Base-by-base conservation (phyloP, 768 basidiomycete species). In the Polyporus arcularius region DNA sequence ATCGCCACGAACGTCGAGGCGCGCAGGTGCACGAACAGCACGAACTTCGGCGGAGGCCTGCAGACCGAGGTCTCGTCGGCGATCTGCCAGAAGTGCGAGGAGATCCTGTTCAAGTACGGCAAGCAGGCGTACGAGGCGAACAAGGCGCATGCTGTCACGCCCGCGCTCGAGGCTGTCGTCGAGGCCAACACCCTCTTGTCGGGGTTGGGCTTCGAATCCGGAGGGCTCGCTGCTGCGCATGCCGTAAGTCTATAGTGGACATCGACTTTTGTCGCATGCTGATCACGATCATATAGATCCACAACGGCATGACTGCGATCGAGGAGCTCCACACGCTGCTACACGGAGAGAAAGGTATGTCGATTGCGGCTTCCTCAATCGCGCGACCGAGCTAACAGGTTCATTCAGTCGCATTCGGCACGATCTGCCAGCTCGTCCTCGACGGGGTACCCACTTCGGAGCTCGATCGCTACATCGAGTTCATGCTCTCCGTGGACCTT, bases 1-100 rank as follows among this genome's bases (percentile, higher is more conserved):
- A 55, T 73, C 61, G 72, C 72, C 45, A 73, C 72, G 50, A 70
- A 73, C 66, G 65, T 71, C 67, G 72, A 73, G 61, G 72, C 72
- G 38, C 65, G 65, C 35, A 48, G 52, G 21, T 62, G 63, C 58
- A 49, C 50, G 40, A 68, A 62, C 66, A 68, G 67, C 62, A 61
- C 65, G 15, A 73, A 73, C 68, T 73, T 73, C 42, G 70, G 69
- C 28, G 69, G 69, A 0, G 69, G 69, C 12, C 62, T 71, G 9
- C 72, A 69, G 11, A 71, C 72, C 49, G 69, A 67, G 61, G 67
- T 73, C n/a, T 65, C 70, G 1, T 62, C 63, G 31, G 69, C 70
- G 10, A 70, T 73, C 41, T 61, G 69, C 58, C 53, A 62, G 26
- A 73, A 73, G 66, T 73, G 72, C 68, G 72, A 73, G 66, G 72